Base-by-base conservation (phyloP, 108 stramenopile species). In the Cyclotella baltica region DNA sequence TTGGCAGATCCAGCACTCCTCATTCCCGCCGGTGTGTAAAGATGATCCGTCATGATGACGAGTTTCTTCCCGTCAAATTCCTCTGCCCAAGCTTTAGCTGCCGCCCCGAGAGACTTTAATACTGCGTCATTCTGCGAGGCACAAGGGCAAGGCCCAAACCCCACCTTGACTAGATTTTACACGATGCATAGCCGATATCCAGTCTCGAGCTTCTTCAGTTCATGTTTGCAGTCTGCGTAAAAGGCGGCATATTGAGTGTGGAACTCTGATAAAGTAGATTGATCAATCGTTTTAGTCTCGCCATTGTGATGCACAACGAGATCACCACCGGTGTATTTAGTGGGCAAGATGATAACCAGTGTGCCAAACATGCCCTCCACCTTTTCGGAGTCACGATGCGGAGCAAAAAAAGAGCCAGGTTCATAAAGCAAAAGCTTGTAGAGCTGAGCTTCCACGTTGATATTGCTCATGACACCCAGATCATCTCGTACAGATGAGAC, bases 311-410 rank as follows among this genome's bases (percentile, higher is more conserved):
- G 63, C 70, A 78, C 71, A 34, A 70, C 70, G 1, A 75, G 37
- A 16, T 75, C 75, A 3, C 73, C 66, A 16, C 31, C 58, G 13
- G 65, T 67, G 77, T 77, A 43, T 56, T 62, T 40, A 34, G 75
- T 35, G 19, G 81, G 75, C 25, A 84, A 50, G 8, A 63, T 48
- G 40, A 85, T 73, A 27, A 86, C 77, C 34, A 86, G 38, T 16
- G 84, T 80, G 16, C 70, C 85, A 75, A 86, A 86, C 85, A 86
- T 86, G 10, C 84, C 84, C 10, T 61, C 48, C 34, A 35, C 77
- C 58, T 81, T 81, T 46, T 85, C 84, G 30, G 65, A 76, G 47
- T 81, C 84, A 16, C 78, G 68, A 50, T 78, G 80, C 46, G 72
- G 75, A 19, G 65, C 67, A 61, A 82, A 83, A 51, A 75, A 83